Evolutionary conservation across 345 rosid species (phyloP).

Genomic region (Ricinus communis): DNA sequence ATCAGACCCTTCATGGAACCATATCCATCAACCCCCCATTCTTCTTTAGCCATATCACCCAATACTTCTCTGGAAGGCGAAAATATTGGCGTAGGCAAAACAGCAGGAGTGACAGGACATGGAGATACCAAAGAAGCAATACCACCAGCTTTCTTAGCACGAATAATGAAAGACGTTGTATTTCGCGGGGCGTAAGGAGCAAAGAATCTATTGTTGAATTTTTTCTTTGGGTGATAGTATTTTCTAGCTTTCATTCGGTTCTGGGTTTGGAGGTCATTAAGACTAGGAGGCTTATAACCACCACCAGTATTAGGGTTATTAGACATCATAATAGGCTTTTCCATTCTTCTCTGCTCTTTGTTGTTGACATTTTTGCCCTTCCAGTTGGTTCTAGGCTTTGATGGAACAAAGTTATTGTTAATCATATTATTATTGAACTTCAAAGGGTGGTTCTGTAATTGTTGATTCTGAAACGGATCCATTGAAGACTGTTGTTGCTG

Average conservation of each 20-base stretch:
- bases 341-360: constrained; percentile 48
- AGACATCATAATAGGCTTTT: constrained; percentile 26
- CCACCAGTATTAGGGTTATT: constrained; percentile 30
- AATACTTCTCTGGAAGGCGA: constrained; percentile 84
- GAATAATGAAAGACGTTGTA: constrained; percentile 78
- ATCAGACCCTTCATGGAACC: constrained; percentile 98
- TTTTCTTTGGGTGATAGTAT: constrained; percentile 67
- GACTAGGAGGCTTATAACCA: constrained; percentile 79
- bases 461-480: constrained; percentile 35
- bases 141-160: constrained; percentile 90
- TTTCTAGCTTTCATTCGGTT: constrained; percentile 73
- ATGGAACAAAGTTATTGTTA: constrained; percentile 21
- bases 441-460: constrained; percentile 8
- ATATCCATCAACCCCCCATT: constrained; percentile 99
- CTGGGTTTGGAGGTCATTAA: constrained; percentile 77
- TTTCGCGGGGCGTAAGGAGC: constrained; percentile 96
- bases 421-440: constrained; percentile 15
- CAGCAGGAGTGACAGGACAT: constrained; percentile 86
- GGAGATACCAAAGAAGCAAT: constrained; percentile 95
- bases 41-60: constrained; percentile 95
- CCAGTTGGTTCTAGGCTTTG: constrained; percentile 48
- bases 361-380: constrained; percentile 62
- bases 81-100: constrained; percentile 78
- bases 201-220: constrained; percentile 48
- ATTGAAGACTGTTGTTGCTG: constrained; percentile 23